These are phyloP conservation scores for Apostasia shenzhenica DNA, from an alignment of 106 monocot species.

Conservation along the genomic window DNA sequence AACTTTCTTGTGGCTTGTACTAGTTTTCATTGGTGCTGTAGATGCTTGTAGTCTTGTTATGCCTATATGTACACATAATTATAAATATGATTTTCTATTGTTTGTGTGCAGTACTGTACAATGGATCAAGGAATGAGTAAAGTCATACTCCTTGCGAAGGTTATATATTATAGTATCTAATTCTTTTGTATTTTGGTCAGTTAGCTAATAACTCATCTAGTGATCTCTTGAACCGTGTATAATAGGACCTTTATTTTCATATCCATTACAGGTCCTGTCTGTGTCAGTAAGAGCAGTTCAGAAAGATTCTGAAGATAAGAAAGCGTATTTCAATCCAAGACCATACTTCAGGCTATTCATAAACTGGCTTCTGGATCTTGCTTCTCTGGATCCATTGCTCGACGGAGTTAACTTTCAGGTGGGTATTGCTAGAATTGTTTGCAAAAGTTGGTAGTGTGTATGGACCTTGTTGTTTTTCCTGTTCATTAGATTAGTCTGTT, in stretches of 20 bases:
- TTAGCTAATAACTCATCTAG: not conserved
- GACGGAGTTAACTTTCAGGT: constrained; percentile 75
- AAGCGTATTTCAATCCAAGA: constrained; percentile 69
- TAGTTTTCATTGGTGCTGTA: not conserved
- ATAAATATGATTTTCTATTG: not conserved
- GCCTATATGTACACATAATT: not conserved
- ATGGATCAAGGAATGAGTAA: constrained; percentile 67
- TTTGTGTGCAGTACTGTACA: constrained; percentile 29
- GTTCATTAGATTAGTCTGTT: too few relatives aligned
- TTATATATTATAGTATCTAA: constrained; percentile 7
- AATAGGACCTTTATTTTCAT: not conserved
- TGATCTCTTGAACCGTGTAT: not conserved
- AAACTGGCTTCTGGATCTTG: constrained; percentile 78
- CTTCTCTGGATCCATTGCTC: constrained; percentile 46
- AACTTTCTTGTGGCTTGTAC: not conserved
- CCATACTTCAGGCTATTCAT: constrained; percentile 91
- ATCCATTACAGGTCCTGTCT: constrained; percentile 44
- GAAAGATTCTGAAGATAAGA: constrained; percentile 91
- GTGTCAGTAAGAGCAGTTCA: constrained; percentile 48
- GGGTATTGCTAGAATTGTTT: constrained; percentile 2
- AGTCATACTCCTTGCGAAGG: constrained; percentile 56
- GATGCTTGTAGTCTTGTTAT: not conserved
- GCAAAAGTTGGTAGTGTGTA: not conserved
- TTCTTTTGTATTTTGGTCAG: not conserved
- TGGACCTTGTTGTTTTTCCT: too few relatives aligned